These are phyloP conservation scores for Geranium incanum DNA, from an alignment of 441 rosid species.

Conservation along the genomic window DNA sequence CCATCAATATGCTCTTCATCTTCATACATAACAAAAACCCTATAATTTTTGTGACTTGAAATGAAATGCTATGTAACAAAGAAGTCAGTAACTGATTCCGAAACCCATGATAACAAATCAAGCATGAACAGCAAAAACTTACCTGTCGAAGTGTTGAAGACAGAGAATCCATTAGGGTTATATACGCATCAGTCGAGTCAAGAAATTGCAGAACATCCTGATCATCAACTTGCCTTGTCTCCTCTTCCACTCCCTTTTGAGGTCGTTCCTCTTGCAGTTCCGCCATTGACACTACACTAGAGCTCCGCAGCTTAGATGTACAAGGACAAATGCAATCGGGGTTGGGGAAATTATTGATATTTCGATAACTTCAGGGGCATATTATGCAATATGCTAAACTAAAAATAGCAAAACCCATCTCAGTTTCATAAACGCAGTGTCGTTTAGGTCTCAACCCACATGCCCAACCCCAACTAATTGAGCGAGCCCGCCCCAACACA, in stretches of 20 bases:
- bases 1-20: not conserved
- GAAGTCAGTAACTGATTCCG: not conserved
- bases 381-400: not conserved
- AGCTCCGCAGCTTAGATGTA: not conserved
- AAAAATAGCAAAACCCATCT: not conserved
- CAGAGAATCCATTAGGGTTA: constrained; percentile 47
- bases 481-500: no score
- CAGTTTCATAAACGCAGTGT: not conserved
- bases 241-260: constrained; percentile 25
- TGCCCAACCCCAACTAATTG: no score
- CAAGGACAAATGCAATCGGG: not conserved
- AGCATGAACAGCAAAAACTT: constrained; percentile 10
- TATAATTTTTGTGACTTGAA: not conserved
- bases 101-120: constrained; percentile 1
- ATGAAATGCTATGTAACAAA: not conserved
- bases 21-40: no score
- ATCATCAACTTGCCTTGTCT: constrained; percentile 2
- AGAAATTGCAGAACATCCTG: constrained; percentile 46
- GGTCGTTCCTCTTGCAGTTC: constrained; percentile 10
- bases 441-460: not conserved
- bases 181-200: constrained; percentile 67
- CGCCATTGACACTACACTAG: constrained; percentile 3
- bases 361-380: not conserved
- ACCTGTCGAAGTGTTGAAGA: constrained; percentile 75
- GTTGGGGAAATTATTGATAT: not conserved